A percentile compares a stretch with the other conserved stretches of the same genome.
Evolutionary conservation across 345 rosid species (phyloP).

Genomic region (Adansonia digitata): DNA sequence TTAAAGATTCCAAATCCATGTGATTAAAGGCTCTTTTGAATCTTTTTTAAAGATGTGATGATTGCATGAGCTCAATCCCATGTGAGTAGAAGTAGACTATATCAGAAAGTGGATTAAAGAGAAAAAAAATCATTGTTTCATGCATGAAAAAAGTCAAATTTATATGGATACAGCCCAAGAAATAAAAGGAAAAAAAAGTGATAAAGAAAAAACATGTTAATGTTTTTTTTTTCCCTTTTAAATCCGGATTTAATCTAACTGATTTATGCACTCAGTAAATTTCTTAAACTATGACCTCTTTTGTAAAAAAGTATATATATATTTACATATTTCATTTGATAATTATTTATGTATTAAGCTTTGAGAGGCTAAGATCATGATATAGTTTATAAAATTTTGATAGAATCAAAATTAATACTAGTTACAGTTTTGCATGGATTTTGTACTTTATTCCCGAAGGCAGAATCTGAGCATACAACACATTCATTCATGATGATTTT

Average conservation of each 20-base stretch:
- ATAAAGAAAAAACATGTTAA: background rate
- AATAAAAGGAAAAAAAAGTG: background rate
- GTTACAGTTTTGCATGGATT: background rate
- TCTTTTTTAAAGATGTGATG: constrained; percentile 26
- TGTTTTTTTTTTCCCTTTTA: background rate
- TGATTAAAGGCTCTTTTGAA: constrained; percentile 22
- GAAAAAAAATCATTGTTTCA: background rate
- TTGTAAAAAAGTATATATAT: too few species aligned
- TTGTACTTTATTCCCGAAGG: background rate
- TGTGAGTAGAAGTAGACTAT: constrained; percentile 17
- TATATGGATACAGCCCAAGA: background rate
- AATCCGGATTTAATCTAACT: too few species aligned
- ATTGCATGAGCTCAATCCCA: constrained; percentile 34
- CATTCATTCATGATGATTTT: background rate
- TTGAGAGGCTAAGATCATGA: too few species aligned
- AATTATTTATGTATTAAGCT: too few species aligned
- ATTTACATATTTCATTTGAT: too few species aligned
- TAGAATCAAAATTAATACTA: background rate
- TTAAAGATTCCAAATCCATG: constrained; percentile 32
- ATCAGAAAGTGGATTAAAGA: background rate
- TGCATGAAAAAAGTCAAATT: background rate
- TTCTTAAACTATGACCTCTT: too few species aligned
- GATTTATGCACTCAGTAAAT: too few species aligned
- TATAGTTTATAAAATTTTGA: background rate
- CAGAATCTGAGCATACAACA: constrained; percentile 1